phyloP scores from a whole-genome alignment of 2,329 filamentous ascomycete species.

The Cadophora gregata region DNA sequence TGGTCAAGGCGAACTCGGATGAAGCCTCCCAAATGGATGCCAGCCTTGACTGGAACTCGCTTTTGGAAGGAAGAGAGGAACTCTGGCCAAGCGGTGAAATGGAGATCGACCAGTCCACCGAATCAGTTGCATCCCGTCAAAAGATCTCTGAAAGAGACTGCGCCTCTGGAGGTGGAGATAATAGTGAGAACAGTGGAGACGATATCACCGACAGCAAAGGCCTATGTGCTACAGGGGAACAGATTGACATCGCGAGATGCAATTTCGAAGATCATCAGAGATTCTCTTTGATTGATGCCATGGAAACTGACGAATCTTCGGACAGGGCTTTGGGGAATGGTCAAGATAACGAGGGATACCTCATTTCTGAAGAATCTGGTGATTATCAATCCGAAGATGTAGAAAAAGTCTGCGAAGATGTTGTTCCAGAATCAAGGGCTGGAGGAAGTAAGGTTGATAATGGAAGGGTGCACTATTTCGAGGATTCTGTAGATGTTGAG shows the following conservation, averaged over 20 bases:
- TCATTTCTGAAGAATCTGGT: background rate
- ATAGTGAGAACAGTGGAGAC: too few relatives aligned
- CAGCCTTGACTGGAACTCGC: background rate
- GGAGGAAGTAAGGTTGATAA: background rate
- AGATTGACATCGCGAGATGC: background rate
- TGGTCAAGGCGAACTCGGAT: too few relatives aligned
- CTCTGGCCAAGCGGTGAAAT: background rate
- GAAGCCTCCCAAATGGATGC: background rate
- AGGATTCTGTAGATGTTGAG: background rate
- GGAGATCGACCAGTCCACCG: background rate
- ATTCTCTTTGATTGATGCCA: background rate
- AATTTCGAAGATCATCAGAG: background rate
- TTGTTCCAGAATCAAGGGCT: background rate
- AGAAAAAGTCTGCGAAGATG: background rate
- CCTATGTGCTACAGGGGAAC: background rate
- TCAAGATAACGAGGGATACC: background rate
- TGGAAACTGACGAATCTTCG: background rate
- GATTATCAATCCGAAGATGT: background rate
- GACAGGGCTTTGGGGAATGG: background rate
- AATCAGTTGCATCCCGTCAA: background rate
- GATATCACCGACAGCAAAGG: background rate
- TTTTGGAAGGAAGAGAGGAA: background rate
- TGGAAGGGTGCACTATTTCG: background rate
- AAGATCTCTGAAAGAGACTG: too few relatives aligned
- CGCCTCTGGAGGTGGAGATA: too few relatives aligned